A percentile compares a stretch with the other conserved stretches of the same genome.
Conservation (phyloP, 306 rosid species). For the Prinsepia uniflora region DNA sequence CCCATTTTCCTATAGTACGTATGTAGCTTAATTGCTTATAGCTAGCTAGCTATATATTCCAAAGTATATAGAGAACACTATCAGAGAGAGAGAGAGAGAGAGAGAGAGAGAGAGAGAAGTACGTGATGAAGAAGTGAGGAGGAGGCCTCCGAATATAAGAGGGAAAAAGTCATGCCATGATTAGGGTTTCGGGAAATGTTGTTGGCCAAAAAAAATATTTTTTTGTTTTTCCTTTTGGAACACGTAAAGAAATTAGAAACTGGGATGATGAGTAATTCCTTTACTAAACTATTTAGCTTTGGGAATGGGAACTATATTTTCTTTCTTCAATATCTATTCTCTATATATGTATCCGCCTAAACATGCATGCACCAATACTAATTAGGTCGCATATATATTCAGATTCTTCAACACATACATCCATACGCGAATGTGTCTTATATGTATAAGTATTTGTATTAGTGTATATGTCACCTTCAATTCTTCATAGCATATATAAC, state of each 20-base stretch:
- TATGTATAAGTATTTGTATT: too few species aligned
- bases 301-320: neutral
- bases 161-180: slow-evolving; percentile 30
- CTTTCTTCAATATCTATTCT: neutral
- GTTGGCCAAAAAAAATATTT: neutral
- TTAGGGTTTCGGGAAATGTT: slow-evolving; percentile 2
- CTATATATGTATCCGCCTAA: too few species aligned
- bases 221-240: slow-evolving; percentile 6
- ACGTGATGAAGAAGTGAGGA: slow-evolving; percentile 27
- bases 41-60: neutral
- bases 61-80: neutral
- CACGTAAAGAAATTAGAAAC: neutral
- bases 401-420: neutral
- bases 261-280: neutral
- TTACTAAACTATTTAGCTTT: neutral
- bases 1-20: slow-evolving; percentile 42
- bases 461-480: too few species aligned
- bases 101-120: slow-evolving; percentile 14
- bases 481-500: too few species aligned
- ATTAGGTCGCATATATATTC: neutral
- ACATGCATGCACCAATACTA: too few species aligned
- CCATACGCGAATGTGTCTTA: neutral
- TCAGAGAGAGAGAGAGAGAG: slow-evolving; percentile 8
- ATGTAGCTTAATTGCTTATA: too few species aligned
- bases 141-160: slow-evolving; percentile 41